phyloP scores from a whole-genome alignment of 495 filamentous ascomycete genomes.

The Bryoglossum gracile region DNA sequence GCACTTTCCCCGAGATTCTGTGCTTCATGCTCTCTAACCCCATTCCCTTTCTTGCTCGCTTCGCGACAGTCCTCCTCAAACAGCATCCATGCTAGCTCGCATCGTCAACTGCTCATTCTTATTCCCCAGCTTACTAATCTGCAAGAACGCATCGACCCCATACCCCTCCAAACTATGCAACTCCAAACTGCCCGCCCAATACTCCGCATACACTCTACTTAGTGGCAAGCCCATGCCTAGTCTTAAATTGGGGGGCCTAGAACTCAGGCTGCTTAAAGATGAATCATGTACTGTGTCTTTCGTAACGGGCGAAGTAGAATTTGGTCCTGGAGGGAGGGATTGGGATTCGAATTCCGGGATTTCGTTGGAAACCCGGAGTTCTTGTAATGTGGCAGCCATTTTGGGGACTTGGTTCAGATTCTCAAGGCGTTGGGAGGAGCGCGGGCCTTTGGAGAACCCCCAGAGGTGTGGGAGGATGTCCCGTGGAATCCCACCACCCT shows the following conservation, averaged over 20 bases:
- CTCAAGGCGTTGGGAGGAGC: slow-evolving; percentile 60
- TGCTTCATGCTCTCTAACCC: too few relatives aligned
- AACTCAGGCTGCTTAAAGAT: slow-evolving; percentile 70
- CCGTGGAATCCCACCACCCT: slow-evolving; percentile 82
- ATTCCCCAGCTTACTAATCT: slow-evolving; percentile 95
- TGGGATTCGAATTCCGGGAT: slow-evolving; percentile 8
- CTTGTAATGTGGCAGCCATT: slow-evolving; percentile 92
- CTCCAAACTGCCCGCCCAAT: slow-evolving; percentile 93
- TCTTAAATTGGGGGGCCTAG: slow-evolving; percentile 76
- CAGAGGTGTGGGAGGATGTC: slow-evolving; percentile 86
- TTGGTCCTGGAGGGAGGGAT: slow-evolving; percentile 34
- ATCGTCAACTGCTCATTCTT: slow-evolving; percentile 96
- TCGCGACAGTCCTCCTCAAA: slow-evolving; percentile 39
- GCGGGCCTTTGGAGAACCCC: slow-evolving; percentile 90
- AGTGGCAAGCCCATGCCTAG: slow-evolving; percentile 92
- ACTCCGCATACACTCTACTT: slow-evolving; percentile 93
- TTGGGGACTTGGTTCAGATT: slow-evolving; percentile 84
- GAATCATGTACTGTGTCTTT: slow-evolving; percentile 12
- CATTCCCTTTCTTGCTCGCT: not conserved
- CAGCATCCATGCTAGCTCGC: slow-evolving; percentile 79
- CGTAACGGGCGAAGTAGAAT: slow-evolving; percentile 43
- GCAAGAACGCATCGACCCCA: slow-evolving; percentile 94
- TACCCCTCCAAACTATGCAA: slow-evolving; percentile 93
- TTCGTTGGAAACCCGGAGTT: slow-evolving; percentile 41
- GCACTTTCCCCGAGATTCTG: too few relatives aligned